Percentiles rank a stretch among this genome's conserved stretches.
phyloP scores from a whole-genome alignment of 352 stramenopile species.

The Globisporangium perplexum region DNA sequence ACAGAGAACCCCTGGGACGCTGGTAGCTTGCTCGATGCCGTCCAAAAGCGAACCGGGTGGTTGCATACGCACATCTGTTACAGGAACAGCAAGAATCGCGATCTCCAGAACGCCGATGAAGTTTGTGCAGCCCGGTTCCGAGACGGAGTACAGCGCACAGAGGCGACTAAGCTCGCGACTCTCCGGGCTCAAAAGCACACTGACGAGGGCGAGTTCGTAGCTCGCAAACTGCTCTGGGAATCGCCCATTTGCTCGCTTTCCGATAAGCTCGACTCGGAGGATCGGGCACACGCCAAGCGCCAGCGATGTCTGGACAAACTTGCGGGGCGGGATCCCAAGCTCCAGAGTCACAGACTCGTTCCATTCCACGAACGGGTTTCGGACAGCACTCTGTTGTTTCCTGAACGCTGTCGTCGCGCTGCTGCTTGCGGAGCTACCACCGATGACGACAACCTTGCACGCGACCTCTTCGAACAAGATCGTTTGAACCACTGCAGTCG shows the following conservation, averaged over 20 bases:
- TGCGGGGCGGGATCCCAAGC: conserved; percentile 8
- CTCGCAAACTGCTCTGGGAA: conserved; percentile 23
- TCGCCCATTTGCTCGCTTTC: conserved; percentile 15
- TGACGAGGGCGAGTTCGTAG: conserved; percentile 18
- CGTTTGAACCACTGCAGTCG: neutral
- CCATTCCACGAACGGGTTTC: conserved; percentile 10
- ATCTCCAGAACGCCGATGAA: conserved; percentile 15
- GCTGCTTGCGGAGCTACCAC: neutral
- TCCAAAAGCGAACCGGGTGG: neutral
- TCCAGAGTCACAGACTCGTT: conserved; percentile 17
- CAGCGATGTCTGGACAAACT: conserved; percentile 15
- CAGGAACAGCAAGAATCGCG: conserved; percentile 4
- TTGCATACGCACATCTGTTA: neutral
- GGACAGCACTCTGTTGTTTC: conserved; percentile 1
- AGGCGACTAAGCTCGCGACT: no score
- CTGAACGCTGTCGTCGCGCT: neutral
- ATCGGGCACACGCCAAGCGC: conserved; percentile 23
- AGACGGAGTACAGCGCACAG: conserved; percentile 13
- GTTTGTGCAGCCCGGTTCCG: neutral
- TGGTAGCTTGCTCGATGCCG: neutral
- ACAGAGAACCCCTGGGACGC: conserved; percentile 26
- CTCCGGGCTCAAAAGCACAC: conserved; percentile 3
- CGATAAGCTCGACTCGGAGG: conserved; percentile 29
- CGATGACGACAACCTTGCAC: conserved; percentile 10
- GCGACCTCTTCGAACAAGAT: conserved; percentile 6